These are phyloP conservation scores for Pugionium dolabratum DNA, from an alignment of 345 rosid species.

Conservation along the genomic window DNA sequence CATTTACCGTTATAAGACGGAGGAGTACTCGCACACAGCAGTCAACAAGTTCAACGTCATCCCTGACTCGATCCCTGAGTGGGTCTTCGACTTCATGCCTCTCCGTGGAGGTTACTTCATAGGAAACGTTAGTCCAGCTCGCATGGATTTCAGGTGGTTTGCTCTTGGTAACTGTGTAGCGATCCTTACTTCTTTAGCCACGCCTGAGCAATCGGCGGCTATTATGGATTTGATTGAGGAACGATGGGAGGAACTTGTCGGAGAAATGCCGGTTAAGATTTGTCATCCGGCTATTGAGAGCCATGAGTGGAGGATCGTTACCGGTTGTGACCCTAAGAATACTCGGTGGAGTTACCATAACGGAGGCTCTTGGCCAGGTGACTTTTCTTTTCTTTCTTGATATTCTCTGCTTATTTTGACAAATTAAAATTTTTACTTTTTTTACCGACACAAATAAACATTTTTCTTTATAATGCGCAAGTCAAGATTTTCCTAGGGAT, in stretches of 20 bases:
- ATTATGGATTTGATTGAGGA: constrained; percentile 72
- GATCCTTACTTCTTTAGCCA: constrained; percentile 54
- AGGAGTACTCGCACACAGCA: constrained; percentile 74
- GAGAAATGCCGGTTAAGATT: constrained; percentile 70
- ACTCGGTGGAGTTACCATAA: constrained; percentile 75
- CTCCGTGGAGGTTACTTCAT: constrained; percentile 63
- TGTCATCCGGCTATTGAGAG: constrained; percentile 60
- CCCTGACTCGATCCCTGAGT: constrained; percentile 69
- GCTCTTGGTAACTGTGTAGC: constrained; percentile 64
- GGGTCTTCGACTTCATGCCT: constrained; percentile 74
- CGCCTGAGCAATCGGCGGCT: constrained; percentile 64
- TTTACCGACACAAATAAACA: background rate
- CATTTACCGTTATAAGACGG: constrained; percentile 68
- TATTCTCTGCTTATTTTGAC: too few relatives aligned
- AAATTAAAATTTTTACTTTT: background rate
- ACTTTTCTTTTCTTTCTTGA: constrained; percentile 12
- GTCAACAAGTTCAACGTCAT: constrained; percentile 74
- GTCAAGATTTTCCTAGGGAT: background rate
- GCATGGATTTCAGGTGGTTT: constrained; percentile 76
- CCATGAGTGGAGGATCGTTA: constrained; percentile 65
- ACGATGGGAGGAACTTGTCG: constrained; percentile 72
- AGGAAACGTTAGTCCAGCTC: constrained; percentile 72
- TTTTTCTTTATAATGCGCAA: background rate
- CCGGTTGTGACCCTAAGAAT: constrained; percentile 71
- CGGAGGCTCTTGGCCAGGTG: constrained; percentile 83